Conservation (phyloP, 164 flowering plant species). For the Chloranthus sessilifolius region DNA sequence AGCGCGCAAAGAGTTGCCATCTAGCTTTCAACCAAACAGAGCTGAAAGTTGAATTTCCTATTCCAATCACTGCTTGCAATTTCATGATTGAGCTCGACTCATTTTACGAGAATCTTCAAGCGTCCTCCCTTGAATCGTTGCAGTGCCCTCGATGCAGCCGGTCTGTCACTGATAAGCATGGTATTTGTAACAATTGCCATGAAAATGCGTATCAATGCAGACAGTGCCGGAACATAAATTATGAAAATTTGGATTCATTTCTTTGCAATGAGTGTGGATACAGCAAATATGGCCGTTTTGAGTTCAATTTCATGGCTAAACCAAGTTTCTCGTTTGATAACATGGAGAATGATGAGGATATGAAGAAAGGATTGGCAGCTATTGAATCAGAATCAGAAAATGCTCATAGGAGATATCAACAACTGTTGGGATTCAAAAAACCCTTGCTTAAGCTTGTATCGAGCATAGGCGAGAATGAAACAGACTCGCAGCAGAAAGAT, state of each 20-base stretch:
- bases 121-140: slow-evolving; percentile 90
- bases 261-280: slow-evolving; percentile 99
- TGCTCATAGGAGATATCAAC: slow-evolving; percentile 99
- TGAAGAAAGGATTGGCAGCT: slow-evolving; percentile 96
- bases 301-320: slow-evolving; percentile 97
- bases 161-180: slow-evolving; percentile 95
- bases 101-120: slow-evolving; percentile 98
- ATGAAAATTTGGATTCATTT: slow-evolving; percentile 96
- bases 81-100: slow-evolving; percentile 99
- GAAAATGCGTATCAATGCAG: slow-evolving; percentile 99
- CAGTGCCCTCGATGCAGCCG: slow-evolving; percentile 99
- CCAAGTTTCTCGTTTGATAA: slow-evolving; percentile 95
- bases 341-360: slow-evolving; percentile 99
- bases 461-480: slow-evolving; percentile 96
- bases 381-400: slow-evolving; percentile 98
- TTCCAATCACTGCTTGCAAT: slow-evolving; percentile 97
- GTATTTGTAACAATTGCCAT: slow-evolving; percentile 93
- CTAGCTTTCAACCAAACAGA: slow-evolving; percentile 97
- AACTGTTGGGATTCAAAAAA: slow-evolving; percentile 94
- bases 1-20: slow-evolving; percentile 96
- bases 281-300: slow-evolving; percentile 98
- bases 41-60: slow-evolving; percentile 91
- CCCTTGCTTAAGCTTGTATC: slow-evolving; percentile 95
- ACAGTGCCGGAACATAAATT: slow-evolving; percentile 98
- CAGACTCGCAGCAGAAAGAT: slow-evolving; percentile 98